Evolutionary conservation across 495 filamentous ascomycete species (phyloP).

Genomic region (Penicillium lagena): DNA sequence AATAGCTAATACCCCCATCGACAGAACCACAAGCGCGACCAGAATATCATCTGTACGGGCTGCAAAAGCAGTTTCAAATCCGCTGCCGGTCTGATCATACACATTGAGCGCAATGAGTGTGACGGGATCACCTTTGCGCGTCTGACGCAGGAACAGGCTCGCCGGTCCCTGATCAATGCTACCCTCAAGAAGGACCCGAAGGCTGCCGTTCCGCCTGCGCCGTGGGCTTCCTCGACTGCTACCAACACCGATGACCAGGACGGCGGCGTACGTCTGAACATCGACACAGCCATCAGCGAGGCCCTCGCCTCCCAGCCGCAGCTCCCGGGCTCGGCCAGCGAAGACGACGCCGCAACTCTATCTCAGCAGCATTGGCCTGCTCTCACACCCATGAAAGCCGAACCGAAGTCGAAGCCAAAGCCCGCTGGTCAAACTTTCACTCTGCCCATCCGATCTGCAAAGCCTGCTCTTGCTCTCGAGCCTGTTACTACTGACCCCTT

Average conservation of each 20-base stretch:
- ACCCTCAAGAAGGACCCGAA: too few species aligned
- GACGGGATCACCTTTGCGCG: conserved; percentile 14
- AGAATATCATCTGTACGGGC: conserved; percentile 38
- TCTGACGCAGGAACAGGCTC: conserved; percentile 24
- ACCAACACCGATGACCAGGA: conserved; percentile 22
- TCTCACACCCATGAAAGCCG: too few species aligned
- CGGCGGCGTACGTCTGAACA: not conserved
- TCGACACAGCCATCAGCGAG: not conserved
- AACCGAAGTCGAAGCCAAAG: too few species aligned
- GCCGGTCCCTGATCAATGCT: not conserved
- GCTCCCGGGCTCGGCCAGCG: too few species aligned
- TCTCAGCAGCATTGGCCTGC: too few species aligned
- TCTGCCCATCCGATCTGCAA: too few species aligned
- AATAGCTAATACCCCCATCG: not conserved
- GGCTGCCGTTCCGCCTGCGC: not conserved
- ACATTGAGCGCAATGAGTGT: conserved; percentile 47
- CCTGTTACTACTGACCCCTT: too few species aligned
- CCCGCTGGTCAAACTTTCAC: too few species aligned
- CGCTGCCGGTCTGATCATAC: conserved; percentile 39
- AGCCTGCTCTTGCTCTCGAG: too few species aligned
- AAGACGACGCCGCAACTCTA: too few species aligned
- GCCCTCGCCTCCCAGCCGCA: too few species aligned
- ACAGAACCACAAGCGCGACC: conserved; percentile 36
- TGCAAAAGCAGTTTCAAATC: conserved; percentile 37
- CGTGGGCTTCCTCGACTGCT: conserved; percentile 20